Evolutionary conservation across 352 stramenopile genomes (phyloP), one percentile per base, ranked within the genome.

Genomic region (Phytopythium helicoides): DNA sequence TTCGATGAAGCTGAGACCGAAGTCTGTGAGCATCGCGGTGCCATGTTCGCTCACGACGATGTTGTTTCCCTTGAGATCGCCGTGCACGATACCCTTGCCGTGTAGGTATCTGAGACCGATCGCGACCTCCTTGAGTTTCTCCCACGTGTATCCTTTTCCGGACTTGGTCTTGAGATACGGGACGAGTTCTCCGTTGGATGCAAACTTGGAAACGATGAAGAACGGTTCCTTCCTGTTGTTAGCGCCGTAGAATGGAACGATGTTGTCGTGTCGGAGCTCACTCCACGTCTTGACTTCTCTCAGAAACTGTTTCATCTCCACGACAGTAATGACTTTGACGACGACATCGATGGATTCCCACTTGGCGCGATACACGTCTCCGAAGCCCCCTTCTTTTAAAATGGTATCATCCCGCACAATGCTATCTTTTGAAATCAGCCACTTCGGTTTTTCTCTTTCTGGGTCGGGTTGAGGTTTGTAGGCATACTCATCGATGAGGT

Each of bases 1-100:
- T 22, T 50, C 44, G 44, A 5, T 18, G 23, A 53, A 53, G 21
- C 46, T 53, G n/a, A n/a, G n/a, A n/a, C n/a, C n/a, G n/a, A n/a
- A n/a, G n/a, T n/a, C n/a, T n/a, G n/a, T n/a, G n/a, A n/a, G n/a
- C n/a, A n/a, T n/a, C n/a, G n/a, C n/a, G n/a, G n/a, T n/a, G n/a
- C n/a, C n/a, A n/a, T n/a, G n/a, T n/a, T n/a, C n/a, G n/a, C n/a
- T n/a, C n/a, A n/a, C n/a, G n/a, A n/a, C n/a, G n/a, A n/a, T n/a
- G n/a, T n/a, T n/a, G n/a, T n/a, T n/a, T n/a, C n/a, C n/a, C n/a
- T n/a, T n/a, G n/a, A n/a, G n/a, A n/a, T n/a, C n/a, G n/a, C n/a
- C n/a, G n/a, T 77, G 68, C 22, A 74, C 65, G 18, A 74, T 52
- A 12, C 42, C 46, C 8, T 45, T 14, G 3, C 28, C 10, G 33